These are phyloP conservation scores for Erythrophleum fordii DNA, from an alignment of 306 rosid species.

Conservation along the genomic window DNA sequence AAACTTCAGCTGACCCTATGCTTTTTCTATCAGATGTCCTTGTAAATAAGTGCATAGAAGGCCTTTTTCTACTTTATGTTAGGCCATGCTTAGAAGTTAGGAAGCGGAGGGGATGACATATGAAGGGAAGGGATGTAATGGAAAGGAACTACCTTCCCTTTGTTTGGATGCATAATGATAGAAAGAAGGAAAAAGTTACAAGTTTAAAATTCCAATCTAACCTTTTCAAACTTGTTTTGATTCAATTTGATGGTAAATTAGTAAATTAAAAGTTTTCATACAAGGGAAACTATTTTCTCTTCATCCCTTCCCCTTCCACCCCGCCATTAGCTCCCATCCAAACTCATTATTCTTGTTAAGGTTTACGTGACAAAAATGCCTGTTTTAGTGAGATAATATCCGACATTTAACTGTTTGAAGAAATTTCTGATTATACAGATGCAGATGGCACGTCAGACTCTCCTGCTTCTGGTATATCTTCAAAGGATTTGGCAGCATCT, in stretches of 20 bases:
- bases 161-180: not conserved
- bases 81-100: not conserved
- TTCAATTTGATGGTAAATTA: not conserved
- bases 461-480: conserved; percentile 55
- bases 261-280: not conserved
- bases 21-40: too few species aligned
- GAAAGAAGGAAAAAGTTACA: not conserved
- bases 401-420: conserved; percentile 34
- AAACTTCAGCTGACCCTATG: too few species aligned
- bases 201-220: not conserved
- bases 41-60: too few species aligned
- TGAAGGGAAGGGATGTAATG: not conserved
- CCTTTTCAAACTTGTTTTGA: not conserved
- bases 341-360: not conserved
- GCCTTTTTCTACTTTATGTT: conserved; percentile 18
- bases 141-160: not conserved
- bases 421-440: conserved; percentile 42
- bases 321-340: not conserved
- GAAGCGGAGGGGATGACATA: not conserved
- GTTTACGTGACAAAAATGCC: not conserved
- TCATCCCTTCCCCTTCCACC: not conserved
- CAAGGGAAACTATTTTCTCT: not conserved
- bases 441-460: conserved; percentile 64
- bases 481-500: conserved; percentile 57
- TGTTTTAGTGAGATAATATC: conserved; percentile 27